Conservation (phyloP, 208 protist genomes). For the Novymonas esmeraldas region DNA sequence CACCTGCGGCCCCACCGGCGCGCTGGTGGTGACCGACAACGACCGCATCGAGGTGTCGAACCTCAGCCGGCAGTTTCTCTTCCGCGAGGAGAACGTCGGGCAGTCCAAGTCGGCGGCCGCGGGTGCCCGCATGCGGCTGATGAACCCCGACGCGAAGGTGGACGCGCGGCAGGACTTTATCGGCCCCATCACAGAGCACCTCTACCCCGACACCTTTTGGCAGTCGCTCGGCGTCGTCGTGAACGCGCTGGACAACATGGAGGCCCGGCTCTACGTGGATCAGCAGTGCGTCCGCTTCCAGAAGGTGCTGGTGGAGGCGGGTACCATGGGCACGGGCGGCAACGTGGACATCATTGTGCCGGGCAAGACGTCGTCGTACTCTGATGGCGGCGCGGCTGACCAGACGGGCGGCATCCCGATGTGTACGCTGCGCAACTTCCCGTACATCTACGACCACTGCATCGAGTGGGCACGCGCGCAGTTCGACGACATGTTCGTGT, state of each 20-base stretch:
- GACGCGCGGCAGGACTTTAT: conserved; percentile 92
- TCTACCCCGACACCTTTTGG: conserved; percentile 98
- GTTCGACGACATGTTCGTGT: conserved; percentile 94
- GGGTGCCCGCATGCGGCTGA: conserved; percentile 87
- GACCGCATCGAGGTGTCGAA: conserved; percentile 99
- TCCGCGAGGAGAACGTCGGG: conserved; percentile 96
- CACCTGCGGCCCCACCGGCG: conserved; percentile 75
- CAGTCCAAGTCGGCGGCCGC: conserved; percentile 97
- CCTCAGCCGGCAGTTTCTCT: conserved; percentile 99
- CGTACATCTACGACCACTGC: conserved; percentile 98
- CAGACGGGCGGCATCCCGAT: conserved; percentile 98
- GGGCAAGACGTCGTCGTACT: conserved; percentile 97
- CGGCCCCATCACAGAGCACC: conserved; percentile 95
- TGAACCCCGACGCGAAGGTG: conserved; percentile 95
- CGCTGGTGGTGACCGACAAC: conserved; percentile 98
- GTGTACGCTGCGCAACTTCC: conserved; percentile 99
- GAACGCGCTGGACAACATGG: conserved; percentile 99
- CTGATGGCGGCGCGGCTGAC: conserved; percentile 95
- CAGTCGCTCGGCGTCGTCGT: conserved; percentile 93
- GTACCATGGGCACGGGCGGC: conserved; percentile 99
- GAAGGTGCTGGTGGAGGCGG: conserved; percentile 98
- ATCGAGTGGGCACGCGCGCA: conserved; percentile 96
- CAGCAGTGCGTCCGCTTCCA: conserved; percentile 94
- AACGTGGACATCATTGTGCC: conserved; percentile 99
- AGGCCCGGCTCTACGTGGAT: conserved; percentile 97